These are phyloP conservation scores for Elongisporangium anandrum DNA, from an alignment of 352 stramenopile species.

Conservation along the genomic window DNA sequence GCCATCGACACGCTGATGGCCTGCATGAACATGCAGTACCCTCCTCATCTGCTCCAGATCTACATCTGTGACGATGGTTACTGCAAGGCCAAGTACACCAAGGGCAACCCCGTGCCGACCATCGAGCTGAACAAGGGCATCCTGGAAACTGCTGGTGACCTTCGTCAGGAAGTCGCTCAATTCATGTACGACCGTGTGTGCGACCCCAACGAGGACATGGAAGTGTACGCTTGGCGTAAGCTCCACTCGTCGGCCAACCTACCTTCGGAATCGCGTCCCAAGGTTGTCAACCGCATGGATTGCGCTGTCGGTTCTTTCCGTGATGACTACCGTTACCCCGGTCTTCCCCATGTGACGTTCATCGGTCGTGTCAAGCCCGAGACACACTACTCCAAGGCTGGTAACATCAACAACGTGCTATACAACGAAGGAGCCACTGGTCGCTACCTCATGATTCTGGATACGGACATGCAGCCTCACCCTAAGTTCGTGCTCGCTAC, in stretches of 20 bases:
- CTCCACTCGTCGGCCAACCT: slow-evolving; percentile 80
- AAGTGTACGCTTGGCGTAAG: slow-evolving; percentile 83
- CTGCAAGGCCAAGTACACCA: slow-evolving; percentile 75
- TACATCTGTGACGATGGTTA: slow-evolving; percentile 86
- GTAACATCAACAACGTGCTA: slow-evolving; percentile 86
- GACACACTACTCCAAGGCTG: slow-evolving; percentile 82
- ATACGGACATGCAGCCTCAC: slow-evolving; percentile 84
- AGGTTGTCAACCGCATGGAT: slow-evolving; percentile 65
- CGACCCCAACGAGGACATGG: slow-evolving; percentile 80
- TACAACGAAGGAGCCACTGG: slow-evolving; percentile 83
- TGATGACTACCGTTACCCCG: slow-evolving; percentile 79
- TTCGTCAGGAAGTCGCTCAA: slow-evolving; percentile 77
- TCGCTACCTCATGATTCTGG: slow-evolving; percentile 75
- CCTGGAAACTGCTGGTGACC: slow-evolving; percentile 71
- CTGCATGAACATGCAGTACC: slow-evolving; percentile 88
- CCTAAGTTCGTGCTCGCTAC: slow-evolving; percentile 71
- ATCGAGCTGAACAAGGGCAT: slow-evolving; percentile 81
- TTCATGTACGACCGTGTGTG: slow-evolving; percentile 86
- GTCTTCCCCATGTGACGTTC: slow-evolving; percentile 71
- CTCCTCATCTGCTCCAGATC: slow-evolving; percentile 77
- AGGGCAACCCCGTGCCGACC: slow-evolving; percentile 63
- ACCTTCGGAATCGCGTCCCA: slow-evolving; percentile 49
- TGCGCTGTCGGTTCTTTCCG: slow-evolving; percentile 78
- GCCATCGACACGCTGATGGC: slow-evolving; percentile 82
- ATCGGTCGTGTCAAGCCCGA: slow-evolving; percentile 77